These are phyloP conservation scores for Westerdykella aurantiaca DNA, from an alignment of 2,329 filamentous ascomycete species.

Conservation along the genomic window DNA sequence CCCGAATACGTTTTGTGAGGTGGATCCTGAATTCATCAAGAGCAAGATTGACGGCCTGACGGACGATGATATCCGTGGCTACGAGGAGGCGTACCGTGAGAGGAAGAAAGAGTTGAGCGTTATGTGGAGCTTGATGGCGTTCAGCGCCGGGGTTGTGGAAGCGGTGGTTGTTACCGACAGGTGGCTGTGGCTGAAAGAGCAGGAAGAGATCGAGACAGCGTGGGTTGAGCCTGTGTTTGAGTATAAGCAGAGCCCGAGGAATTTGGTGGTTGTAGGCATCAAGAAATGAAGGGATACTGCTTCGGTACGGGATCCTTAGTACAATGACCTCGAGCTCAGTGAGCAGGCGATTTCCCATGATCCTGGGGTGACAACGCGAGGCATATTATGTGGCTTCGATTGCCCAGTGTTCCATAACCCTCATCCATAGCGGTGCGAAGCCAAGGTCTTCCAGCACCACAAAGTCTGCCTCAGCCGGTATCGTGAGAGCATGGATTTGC, in stretches of 20 bases:
- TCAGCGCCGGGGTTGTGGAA: constrained; percentile 83
- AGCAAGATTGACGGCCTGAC: constrained; percentile 63
- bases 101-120: constrained; percentile 77
- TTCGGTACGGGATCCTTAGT: too few relatives aligned
- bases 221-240: constrained; percentile 97
- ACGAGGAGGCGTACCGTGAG: constrained; percentile 59
- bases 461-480: too few relatives aligned
- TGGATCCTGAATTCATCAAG: constrained; percentile 48
- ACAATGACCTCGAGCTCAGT: too few relatives aligned
- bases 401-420: too few relatives aligned
- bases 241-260: constrained; percentile 76
- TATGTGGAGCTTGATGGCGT: constrained; percentile 94
- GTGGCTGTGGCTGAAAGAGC: constrained; percentile 80
- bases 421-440: too few relatives aligned
- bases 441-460: too few relatives aligned
- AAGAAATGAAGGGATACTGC: constrained; percentile 49
- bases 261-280: constrained; percentile 87
- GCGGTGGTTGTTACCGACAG: constrained; percentile 85
- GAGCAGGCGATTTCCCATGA: too few relatives aligned
- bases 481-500: too few relatives aligned
- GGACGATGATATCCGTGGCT: constrained; percentile 67
- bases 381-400: too few relatives aligned
- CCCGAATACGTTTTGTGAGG: constrained; percentile 31
- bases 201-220: constrained; percentile 61
- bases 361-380: too few relatives aligned